A percentile compares a stretch with the other conserved stretches of the same genome.
Conservation (phyloP, 805 yeast species). For the Brettanomyces naardenensis region DNA sequence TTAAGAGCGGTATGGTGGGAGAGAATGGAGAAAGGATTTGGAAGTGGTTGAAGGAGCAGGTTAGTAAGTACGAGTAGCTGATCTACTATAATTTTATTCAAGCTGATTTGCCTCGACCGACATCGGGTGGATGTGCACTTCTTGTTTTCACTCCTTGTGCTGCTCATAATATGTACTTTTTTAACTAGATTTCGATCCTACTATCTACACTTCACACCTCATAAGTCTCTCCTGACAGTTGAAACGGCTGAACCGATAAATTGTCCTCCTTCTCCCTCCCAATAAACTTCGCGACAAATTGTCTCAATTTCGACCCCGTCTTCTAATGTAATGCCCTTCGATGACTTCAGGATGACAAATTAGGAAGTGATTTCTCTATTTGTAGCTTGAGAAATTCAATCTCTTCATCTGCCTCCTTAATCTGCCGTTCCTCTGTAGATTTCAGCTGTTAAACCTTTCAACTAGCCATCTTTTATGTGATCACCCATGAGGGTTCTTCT, state of each 20-base stretch:
- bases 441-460: slow-evolving; percentile 46
- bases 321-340: slow-evolving; percentile 45
- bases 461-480: slow-evolving; percentile 83
- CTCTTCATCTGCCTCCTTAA: slow-evolving; percentile 54
- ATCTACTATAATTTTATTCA: background rate
- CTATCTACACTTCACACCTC: too few species aligned
- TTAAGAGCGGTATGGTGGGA: background rate
- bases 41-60: background rate
- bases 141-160: too few species aligned
- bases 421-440: slow-evolving; percentile 41
- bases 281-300: slow-evolving; percentile 38
- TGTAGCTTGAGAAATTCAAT: slow-evolving; percentile 39
- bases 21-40: slow-evolving; percentile 1
- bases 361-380: slow-evolving; percentile 64
- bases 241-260: slow-evolving; percentile 55
- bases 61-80: background rate
- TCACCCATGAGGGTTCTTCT: slow-evolving; percentile 96
- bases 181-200: too few species aligned
- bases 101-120: too few species aligned
- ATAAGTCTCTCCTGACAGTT: slow-evolving; percentile 41
- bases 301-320: slow-evolving; percentile 28
- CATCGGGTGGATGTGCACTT: too few species aligned
- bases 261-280: slow-evolving; percentile 13
- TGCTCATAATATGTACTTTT: too few species aligned
- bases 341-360: slow-evolving; percentile 84